Percentiles rank a stretch among this genome's conserved stretches.
These are phyloP conservation scores for Ustilago lituana DNA, from an alignment of 1,284 basidiomycete genomes.

Conservation along the genomic window DNA sequence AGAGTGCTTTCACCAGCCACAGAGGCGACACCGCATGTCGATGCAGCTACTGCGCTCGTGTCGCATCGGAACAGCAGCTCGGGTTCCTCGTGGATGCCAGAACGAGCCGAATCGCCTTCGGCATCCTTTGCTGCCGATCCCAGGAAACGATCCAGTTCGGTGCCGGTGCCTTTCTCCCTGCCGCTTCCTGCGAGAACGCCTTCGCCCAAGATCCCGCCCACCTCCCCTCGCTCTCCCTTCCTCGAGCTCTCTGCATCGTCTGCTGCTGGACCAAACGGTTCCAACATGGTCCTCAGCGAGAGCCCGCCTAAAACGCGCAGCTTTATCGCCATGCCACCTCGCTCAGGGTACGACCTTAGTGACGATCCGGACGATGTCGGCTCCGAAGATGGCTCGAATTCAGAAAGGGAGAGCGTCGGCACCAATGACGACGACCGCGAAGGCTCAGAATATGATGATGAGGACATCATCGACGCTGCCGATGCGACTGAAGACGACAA, in stretches of 20 bases:
- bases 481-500: constrained; percentile 19
- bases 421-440: constrained; percentile 56
- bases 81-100: constrained; percentile 33
- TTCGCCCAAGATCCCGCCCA: constrained; percentile 42
- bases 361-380: constrained; percentile 67
- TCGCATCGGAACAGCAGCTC: constrained; percentile 33
- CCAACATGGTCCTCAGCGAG: constrained; percentile 43
- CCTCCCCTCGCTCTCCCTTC: constrained; percentile 42
- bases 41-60: constrained; percentile 25
- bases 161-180: constrained; percentile 19
- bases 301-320: constrained; percentile 65
- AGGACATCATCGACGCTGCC: constrained; percentile 19
- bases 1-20: constrained; percentile 35
- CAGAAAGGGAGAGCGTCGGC: constrained; percentile 56
- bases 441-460: constrained; percentile 50
- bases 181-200: constrained; percentile 33
- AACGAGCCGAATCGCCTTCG: constrained; percentile 34
- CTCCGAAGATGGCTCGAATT: constrained; percentile 64
- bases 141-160: constrained; percentile 27
- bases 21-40: constrained; percentile 37
- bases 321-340: constrained; percentile 66
- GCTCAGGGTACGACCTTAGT: constrained; percentile 65
- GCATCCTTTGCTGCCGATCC: constrained; percentile 22
- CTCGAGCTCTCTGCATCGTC: constrained; percentile 30
- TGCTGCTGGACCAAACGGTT: constrained; percentile 7